Conservation (phyloP, 2,329 filamentous ascomycete species). For the Alternaria alternata region DNA sequence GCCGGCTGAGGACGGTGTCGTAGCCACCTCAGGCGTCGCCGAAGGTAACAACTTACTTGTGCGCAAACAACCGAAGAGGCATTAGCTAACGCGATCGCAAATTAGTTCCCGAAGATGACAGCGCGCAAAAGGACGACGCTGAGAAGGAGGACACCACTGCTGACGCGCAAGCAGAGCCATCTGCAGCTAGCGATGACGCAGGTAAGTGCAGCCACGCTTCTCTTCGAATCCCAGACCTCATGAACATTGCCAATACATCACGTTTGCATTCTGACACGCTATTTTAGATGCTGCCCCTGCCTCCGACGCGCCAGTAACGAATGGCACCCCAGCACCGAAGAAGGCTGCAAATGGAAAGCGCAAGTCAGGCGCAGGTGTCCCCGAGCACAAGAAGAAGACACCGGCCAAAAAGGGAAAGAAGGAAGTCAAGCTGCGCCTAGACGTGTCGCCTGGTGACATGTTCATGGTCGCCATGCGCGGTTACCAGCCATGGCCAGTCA, state of each 20-base stretch:
- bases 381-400: constrained; percentile 77
- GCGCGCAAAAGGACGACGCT: constrained; percentile 27
- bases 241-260: neutral
- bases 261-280: constrained; percentile 21
- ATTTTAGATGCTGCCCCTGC: constrained; percentile 47
- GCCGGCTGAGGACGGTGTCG: constrained; percentile 39
- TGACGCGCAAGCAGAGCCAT: constrained; percentile 36
- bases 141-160: constrained; percentile 33
- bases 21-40: constrained; percentile 36
- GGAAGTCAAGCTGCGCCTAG: constrained; percentile 69
- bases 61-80: neutral
- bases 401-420: constrained; percentile 82
- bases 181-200: constrained; percentile 28
- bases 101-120: constrained; percentile 30
- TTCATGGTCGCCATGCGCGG: constrained; percentile 95
- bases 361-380: constrained; percentile 73
- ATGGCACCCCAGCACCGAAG: constrained; percentile 58
- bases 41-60: constrained; percentile 37
- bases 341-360: constrained; percentile 58
- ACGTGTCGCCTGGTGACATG: constrained; percentile 89
- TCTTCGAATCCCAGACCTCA: neutral
- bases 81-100: constrained; percentile 30
- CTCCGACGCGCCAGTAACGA: constrained; percentile 52
- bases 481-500: constrained; percentile 91
- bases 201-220: constrained; percentile 30